Conservation (phyloP, 495 filamentous ascomycete species). For the Annulohypoxylon nitens region DNA sequence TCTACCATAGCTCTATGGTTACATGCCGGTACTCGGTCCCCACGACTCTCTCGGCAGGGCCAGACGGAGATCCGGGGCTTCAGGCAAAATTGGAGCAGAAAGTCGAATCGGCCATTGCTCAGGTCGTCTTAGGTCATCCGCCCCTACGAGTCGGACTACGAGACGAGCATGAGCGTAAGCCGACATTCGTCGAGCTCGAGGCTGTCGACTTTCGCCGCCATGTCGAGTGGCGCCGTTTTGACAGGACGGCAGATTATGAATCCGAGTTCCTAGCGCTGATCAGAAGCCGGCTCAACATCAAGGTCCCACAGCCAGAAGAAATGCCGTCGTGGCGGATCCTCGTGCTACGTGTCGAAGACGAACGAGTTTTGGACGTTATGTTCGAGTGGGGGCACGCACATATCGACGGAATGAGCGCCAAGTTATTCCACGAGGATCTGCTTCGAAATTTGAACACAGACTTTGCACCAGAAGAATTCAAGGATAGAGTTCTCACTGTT, state of each 20-base stretch:
- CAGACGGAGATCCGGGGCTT: not conserved
- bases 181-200: conserved; percentile 48
- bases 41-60: not conserved
- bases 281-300: conserved; percentile 45
- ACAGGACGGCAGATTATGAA: conserved; percentile 25
- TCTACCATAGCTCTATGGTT: conserved; percentile 54
- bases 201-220: conserved; percentile 50
- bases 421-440: conserved; percentile 52
- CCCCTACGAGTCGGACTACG: conserved; percentile 51
- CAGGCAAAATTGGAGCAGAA: conserved; percentile 13
- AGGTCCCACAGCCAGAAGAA: conserved; percentile 37
- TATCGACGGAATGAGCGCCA: conserved; percentile 53
- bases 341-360: conserved; percentile 28
- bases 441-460: conserved; percentile 44
- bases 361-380: conserved; percentile 44
- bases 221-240: conserved; percentile 40
- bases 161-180: conserved; percentile 46
- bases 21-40: conserved; percentile 51
- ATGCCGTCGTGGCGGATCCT: conserved; percentile 53
- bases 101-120: conserved; percentile 50
- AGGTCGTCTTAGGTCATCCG: conserved; percentile 50
- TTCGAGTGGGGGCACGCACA: conserved; percentile 54
- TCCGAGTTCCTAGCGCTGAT: conserved; percentile 34
- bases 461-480: conserved; percentile 6
- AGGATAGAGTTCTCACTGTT: conserved; percentile 36